Evolutionary conservation across 129 eudicot species (phyloP).

Genomic region (Artemisia annua): DNA sequence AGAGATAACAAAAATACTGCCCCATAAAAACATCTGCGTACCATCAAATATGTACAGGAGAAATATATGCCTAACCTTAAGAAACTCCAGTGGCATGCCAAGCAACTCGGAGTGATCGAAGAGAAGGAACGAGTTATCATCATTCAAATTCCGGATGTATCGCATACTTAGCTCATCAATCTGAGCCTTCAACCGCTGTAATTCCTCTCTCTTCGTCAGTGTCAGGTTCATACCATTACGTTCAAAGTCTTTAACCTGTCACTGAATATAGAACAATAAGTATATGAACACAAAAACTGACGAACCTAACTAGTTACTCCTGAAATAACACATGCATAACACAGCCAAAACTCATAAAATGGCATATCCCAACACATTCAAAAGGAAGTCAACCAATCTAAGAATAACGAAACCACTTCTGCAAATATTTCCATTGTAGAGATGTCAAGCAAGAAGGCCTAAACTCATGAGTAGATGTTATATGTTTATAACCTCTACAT

Average conservation of each 20-base stretch:
- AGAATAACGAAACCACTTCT: conserved; percentile 1
- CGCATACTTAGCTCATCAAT: conserved; percentile 73
- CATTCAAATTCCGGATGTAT: conserved; percentile 68
- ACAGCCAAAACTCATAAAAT: not conserved
- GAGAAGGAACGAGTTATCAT: conserved; percentile 59
- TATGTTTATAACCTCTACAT: not conserved
- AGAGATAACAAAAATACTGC: not conserved
- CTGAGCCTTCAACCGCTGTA: conserved; percentile 67
- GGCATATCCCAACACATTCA: conserved; percentile 14
- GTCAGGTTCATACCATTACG: conserved; percentile 85
- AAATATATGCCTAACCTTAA: conserved; percentile 43
- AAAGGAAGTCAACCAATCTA: not conserved
- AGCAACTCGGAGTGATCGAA: conserved; percentile 64
- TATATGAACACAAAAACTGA: conserved; percentile 28
- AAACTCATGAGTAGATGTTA: not conserved
- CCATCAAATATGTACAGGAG: not conserved
- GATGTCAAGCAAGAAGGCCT: not conserved
- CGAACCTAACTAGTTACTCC: conserved; percentile 10
- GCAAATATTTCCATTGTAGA: not conserved
- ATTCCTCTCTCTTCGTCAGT: conserved; percentile 71
- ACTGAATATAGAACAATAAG: conserved; percentile 66
- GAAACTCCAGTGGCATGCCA: conserved; percentile 78
- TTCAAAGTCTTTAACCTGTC: conserved; percentile 96
- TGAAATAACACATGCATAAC: not conserved
- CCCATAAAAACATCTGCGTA: conserved; percentile 19